Base-by-base conservation (phyloP, 768 basidiomycete genomes). In the Hypsizygus marmoreus region DNA sequence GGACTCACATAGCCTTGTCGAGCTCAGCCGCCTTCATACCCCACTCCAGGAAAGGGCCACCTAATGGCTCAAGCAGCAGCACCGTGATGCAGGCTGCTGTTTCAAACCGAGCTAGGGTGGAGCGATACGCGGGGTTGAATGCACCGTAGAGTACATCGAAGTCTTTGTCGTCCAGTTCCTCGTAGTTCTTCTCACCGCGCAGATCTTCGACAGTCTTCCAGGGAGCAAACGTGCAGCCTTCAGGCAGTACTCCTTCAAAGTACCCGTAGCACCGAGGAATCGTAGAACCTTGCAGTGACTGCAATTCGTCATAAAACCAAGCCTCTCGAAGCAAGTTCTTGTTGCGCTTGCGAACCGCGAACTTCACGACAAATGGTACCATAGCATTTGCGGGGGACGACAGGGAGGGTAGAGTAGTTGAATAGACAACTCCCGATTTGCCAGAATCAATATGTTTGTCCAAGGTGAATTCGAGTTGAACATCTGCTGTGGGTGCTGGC, bases 221-320 rank as follows among this genome's bases (percentile, higher is more conserved):
- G 5, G 37, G 37, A 38, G 28, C 8, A 16, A 38, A 6, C 5
- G 37, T 38, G 23, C 37, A 38, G 2, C 28, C 12, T 24, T 22
- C 37, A 25, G 37, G 37, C 19, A 38, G 6, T 25, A 24, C 11
- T n/a, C 23, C 37, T 7, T 38, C 13, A n/a, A 38, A 38, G n/a
- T 38, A 38, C 12, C 37, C 37, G 12, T 38, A 38, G 28, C 22
- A 38, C 28, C 37, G 11, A n/a, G 37, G 37, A 6, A 38, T 25
- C 16, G 37, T 24, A 24, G 22, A 22, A 24, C 37, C 37, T 38
- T 38, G 37, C 22, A 38, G 10, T 14, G 37, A 38, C 6, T 38
- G 37, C 37, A 38, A n/a, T 13, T 38, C 37, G 10, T 38, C 37
- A 24, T 38, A 38, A 24, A 38, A 38, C 37, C 37, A 38, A 7